These are phyloP conservation scores for Paecilomyces formosus DNA, from an alignment of 2,329 filamentous ascomycete species.

Conservation along the genomic window DNA sequence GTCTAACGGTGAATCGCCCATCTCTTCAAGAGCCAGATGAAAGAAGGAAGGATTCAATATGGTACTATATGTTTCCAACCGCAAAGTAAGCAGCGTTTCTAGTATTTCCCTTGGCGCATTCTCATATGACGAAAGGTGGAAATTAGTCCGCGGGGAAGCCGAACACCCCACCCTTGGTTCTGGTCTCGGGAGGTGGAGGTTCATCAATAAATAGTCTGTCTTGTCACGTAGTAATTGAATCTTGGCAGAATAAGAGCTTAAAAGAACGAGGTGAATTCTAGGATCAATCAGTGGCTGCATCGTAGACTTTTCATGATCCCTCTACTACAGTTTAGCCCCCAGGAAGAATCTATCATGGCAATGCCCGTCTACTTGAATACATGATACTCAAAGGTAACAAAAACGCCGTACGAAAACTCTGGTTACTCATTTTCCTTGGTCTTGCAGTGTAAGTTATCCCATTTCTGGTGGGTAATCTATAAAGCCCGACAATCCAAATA, in stretches of 20 bases:
- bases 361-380: background rate
- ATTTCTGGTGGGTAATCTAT: background rate
- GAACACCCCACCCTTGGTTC: background rate
- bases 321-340: too few species aligned
- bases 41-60: background rate
- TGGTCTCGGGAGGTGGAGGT: background rate
- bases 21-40: background rate
- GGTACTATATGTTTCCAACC: slow-evolving; percentile 1
- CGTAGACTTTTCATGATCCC: too few species aligned
- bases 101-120: background rate
- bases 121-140: background rate
- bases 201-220: background rate
- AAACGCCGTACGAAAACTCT: background rate
- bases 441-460: background rate
- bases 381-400: background rate
- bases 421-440: background rate
- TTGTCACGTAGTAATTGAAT: background rate
- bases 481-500: background rate
- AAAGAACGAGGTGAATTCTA: background rate
- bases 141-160: background rate
- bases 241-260: background rate
- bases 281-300: background rate
- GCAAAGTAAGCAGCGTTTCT: background rate
- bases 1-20: slow-evolving; percentile 7
- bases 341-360: too few species aligned